These are phyloP conservation scores for Ganoderma sp. DNA, from an alignment of 1,284 basidiomycete genomes.

Conservation along the genomic window DNA sequence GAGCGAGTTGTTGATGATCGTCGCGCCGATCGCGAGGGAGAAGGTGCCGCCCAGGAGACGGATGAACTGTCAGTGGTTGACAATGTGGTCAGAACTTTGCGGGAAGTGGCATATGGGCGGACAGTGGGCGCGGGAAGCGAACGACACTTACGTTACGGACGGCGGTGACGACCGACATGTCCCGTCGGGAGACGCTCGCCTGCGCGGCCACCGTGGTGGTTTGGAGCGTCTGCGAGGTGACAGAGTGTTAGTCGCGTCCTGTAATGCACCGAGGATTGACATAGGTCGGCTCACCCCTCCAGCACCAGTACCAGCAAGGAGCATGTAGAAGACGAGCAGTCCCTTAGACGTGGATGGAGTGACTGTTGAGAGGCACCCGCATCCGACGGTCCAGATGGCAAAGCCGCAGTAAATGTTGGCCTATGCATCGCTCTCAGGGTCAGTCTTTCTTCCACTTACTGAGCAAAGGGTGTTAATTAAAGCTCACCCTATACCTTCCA, in stretches of 20 bases:
- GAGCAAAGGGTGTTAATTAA: too few relatives aligned
- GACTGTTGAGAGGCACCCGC: constrained; percentile 71
- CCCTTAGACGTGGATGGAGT: constrained; percentile 54
- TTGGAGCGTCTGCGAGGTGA: constrained; percentile 54
- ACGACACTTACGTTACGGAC: constrained; percentile 59
- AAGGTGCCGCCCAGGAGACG: constrained; percentile 69
- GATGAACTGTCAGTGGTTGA: constrained; percentile 53
- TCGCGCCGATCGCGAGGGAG: constrained; percentile 63
- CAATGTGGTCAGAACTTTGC: not conserved
- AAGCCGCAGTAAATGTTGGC: constrained; percentile 71
- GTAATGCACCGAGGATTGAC: not conserved
- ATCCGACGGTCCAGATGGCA: constrained; percentile 70
- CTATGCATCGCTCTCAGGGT: constrained; percentile 37
- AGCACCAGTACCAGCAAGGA: constrained; percentile 71
- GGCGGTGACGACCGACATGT: constrained; percentile 76
- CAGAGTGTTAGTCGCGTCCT: not conserved
- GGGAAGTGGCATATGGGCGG: not conserved
- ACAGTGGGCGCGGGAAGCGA: not conserved
- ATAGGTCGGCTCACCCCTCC: constrained; percentile 53
- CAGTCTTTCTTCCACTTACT: not conserved
- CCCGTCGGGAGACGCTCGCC: constrained; percentile 66
- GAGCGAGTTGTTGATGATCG: constrained; percentile 64
- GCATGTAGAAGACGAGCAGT: constrained; percentile 68
- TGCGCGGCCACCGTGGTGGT: constrained; percentile 73
- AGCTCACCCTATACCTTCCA: constrained; percentile 64